Conservation (phyloP, 2,329 filamentous ascomycete genomes). For the Hypoxylon sp. region DNA sequence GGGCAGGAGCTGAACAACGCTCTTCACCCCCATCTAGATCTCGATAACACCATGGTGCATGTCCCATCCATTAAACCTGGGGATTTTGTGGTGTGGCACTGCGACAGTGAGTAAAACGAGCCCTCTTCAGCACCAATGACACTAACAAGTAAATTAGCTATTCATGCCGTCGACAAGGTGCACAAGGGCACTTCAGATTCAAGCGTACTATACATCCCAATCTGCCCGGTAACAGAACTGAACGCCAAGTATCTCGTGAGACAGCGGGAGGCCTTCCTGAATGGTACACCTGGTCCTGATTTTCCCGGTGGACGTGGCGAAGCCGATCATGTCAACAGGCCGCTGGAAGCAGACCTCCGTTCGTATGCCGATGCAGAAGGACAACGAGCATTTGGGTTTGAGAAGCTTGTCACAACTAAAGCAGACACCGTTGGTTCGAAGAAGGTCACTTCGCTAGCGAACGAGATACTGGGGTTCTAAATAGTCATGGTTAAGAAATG, state of each 20-base stretch:
- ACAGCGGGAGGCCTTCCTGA: constrained; percentile 77
- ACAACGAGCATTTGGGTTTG: constrained; percentile 60
- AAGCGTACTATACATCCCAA: constrained; percentile 89
- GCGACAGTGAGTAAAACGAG: constrained; percentile 65
- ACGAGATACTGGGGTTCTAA: constrained; percentile 58
- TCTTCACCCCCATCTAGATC: constrained; percentile 77
- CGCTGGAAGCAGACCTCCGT: constrained; percentile 55
- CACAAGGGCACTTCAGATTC: constrained; percentile 80
- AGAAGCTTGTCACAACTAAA: constrained; percentile 50
- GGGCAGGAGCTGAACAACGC: constrained; percentile 74
- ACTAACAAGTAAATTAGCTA: constrained; percentile 53
- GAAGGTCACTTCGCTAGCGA: constrained; percentile 56
- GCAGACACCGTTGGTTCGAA: constrained; percentile 53
- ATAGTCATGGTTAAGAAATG: neutral
- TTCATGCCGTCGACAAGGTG: constrained; percentile 85
- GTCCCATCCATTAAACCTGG: constrained; percentile 76
- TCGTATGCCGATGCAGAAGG: constrained; percentile 51
- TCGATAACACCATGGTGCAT: constrained; percentile 77
- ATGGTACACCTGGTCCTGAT: constrained; percentile 75
- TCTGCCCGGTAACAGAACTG: constrained; percentile 80
- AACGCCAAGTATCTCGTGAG: constrained; percentile 78
- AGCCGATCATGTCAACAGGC: constrained; percentile 62
- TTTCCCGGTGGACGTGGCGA: constrained; percentile 80
- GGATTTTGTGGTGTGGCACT: constrained; percentile 87
- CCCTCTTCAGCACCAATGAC: constrained; percentile 40